Conservation (phyloP, 176 grass and related monocot species). For the Sorghum bicolor region DNA sequence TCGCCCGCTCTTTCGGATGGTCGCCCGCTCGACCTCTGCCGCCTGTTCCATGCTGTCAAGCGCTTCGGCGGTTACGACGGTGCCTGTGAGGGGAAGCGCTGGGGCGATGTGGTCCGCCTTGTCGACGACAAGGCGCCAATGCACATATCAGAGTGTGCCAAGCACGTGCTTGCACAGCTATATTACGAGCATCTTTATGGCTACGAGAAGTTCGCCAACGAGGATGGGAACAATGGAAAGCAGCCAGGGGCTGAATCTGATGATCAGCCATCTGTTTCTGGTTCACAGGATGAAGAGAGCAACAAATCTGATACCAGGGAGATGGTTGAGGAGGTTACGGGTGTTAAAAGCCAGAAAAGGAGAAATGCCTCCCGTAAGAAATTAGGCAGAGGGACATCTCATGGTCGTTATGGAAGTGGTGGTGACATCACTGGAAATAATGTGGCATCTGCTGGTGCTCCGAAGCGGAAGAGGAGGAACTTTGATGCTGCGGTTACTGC, state of each 20-base stretch:
- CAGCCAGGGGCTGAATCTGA: slow-evolving; percentile 15
- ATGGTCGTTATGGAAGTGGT: background rate
- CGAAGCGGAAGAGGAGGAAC: slow-evolving; percentile 42
- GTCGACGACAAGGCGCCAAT: slow-evolving; percentile 35
- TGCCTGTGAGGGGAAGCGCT: slow-evolving; percentile 49
- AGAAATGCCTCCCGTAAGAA: background rate
- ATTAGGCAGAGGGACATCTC: background rate
- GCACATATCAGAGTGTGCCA: slow-evolving; percentile 72
- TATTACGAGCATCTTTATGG: slow-evolving; percentile 81
- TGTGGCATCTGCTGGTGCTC: background rate
- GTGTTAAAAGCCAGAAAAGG: slow-evolving; percentile 9
- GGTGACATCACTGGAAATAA: background rate
- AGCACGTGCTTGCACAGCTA: slow-evolving; percentile 81
- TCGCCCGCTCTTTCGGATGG: slow-evolving; percentile 54
- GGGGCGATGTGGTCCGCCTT: slow-evolving; percentile 65
- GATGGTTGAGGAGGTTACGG: background rate
- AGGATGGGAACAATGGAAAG: background rate
- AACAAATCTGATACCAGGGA: background rate
- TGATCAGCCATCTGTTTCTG: slow-evolving; percentile 8
- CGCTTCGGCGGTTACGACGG: slow-evolving; percentile 72
- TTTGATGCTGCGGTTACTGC: background rate
- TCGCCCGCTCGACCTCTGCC: slow-evolving; percentile 76
- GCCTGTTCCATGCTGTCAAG: slow-evolving; percentile 80
- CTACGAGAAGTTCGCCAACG: slow-evolving; percentile 63
- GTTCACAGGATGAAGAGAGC: background rate